Conservation (phyloP, 2,329 filamentous ascomycete genomes). For the Nannizziopsis arthrosporioides region DNA sequence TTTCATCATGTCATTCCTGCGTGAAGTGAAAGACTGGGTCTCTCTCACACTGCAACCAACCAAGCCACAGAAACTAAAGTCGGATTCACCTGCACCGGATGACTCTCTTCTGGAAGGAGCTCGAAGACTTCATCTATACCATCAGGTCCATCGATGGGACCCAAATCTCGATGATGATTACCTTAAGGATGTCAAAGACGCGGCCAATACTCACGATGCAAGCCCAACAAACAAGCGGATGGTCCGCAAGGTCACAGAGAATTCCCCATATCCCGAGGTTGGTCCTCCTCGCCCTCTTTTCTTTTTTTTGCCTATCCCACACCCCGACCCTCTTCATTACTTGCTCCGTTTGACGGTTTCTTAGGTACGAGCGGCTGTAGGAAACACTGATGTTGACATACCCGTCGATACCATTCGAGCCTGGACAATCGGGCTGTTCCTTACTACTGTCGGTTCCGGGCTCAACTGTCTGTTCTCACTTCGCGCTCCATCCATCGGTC, state of each 20-base stretch:
- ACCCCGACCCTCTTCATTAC: no score
- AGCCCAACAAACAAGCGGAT: conserved; percentile 24
- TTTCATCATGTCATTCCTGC: conserved; percentile 5
- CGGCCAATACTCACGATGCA: conserved; percentile 21
- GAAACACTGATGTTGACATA: conserved; percentile 53
- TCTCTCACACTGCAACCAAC: not conserved
- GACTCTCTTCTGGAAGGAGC: conserved; percentile 8
- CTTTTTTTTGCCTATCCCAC: no score
- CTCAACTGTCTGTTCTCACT: conserved; percentile 49
- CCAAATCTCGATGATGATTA: conserved; percentile 55
- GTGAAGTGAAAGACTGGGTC: conserved; percentile 3
- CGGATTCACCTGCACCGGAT: not conserved
- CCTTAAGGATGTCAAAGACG: conserved; percentile 48
- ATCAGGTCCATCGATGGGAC: conserved; percentile 45
- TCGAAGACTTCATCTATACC: conserved; percentile 9
- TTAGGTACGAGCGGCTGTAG: conserved; percentile 46
- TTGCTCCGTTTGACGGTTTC: conserved; percentile 6
- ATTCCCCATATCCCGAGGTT: conserved; percentile 58
- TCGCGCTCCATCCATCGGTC: conserved; percentile 47
- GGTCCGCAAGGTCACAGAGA: conserved; percentile 47
- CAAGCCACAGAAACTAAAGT: not conserved
- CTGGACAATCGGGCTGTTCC: conserved; percentile 50
- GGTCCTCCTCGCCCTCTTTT: conserved; percentile 15
- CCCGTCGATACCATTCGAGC: conserved; percentile 54
- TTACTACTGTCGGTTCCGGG: conserved; percentile 51